Base-by-base conservation (phyloP, 140 eudicot species). In the Oenanthe javanica region DNA sequence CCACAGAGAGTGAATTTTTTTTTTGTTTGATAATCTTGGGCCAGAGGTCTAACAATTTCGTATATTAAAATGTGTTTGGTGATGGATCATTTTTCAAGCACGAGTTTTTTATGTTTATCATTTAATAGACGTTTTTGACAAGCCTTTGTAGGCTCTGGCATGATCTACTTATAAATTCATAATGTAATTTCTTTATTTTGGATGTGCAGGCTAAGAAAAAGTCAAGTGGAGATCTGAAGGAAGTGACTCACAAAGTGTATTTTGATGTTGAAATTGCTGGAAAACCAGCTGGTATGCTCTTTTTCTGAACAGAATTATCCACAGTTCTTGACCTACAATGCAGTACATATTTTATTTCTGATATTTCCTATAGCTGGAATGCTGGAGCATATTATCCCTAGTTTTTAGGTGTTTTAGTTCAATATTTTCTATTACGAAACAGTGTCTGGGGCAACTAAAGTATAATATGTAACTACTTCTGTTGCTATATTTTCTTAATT, bases 181-280 rank as follows among this genome's bases (percentile, higher is more conserved):
- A 21, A 72, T 42, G 6, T 18, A 8, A 14, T n/a, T 75, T 46
- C 77, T 21, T 25, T 10, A 12, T 8, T n/a, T 75, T 55, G 81
- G 40, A 18, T 51, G 38, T 75, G 86, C 91, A 92, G 97, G 96
- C 96, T n/a, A 92, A 73, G 55, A 73, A 92, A 89, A 92, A 92
- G 77, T 87, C 96, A 48, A 23, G 63, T 79, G 90, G 89, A 72
- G 87, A 90, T 84, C 79, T 89, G 85, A 91, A 87, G 80, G 91
- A 90, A 83, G 92, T 94, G 78, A 91, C 98, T 14, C 89, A 91
- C 83, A 91, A 94, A 80, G 98, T 94, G 10, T 94, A 79, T 79
- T 94, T 94, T 72, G 98, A 94, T 81, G 91, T 94, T 46, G 96
- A 91, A 84, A 91, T 94, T 79, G 88, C 80, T 77, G 98, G 97